Conservation (phyloP, 306 rosid genomes). For the Ceratonia siliqua region DNA sequence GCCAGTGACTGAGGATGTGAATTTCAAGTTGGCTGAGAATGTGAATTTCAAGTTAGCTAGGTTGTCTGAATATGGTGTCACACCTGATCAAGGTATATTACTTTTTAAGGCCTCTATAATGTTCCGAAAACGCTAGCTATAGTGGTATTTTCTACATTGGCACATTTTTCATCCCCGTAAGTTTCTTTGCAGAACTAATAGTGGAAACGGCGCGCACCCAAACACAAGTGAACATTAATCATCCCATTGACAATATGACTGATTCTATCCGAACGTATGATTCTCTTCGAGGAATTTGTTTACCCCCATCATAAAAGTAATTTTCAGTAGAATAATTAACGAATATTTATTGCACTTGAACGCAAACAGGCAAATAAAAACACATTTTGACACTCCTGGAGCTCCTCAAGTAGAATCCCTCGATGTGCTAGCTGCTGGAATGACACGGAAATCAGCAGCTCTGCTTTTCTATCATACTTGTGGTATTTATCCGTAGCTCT, state of each 20-base stretch:
- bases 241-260: constrained; percentile 57
- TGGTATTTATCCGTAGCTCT: constrained; percentile 47
- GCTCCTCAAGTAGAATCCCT: constrained; percentile 71
- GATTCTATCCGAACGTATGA: constrained; percentile 66
- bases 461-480: constrained; percentile 75
- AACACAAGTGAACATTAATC: constrained; percentile 55
- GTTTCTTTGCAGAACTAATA: constrained; percentile 61
- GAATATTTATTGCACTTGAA: constrained; percentile 21
- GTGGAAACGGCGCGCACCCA: constrained; percentile 85
- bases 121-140: neutral
- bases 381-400: constrained; percentile 70
- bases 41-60: constrained; percentile 53
- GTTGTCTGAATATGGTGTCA: constrained; percentile 46
- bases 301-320: neutral
- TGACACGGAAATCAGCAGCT: constrained; percentile 72
- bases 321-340: neutral
- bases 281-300: constrained; percentile 9
- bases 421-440: constrained; percentile 58
- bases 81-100: constrained; percentile 69
- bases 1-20: constrained; percentile 62
- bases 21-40: constrained; percentile 61
- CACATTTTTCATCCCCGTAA: constrained; percentile 15
- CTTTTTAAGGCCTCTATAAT: constrained; percentile 14
- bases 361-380: constrained; percentile 70
- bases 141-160: constrained; percentile 12